Evolutionary conservation across 176 grass and related monocot genomes (phyloP), one percentile per base, ranked within the genome.

Genomic region (Triticum timopheevii): DNA sequence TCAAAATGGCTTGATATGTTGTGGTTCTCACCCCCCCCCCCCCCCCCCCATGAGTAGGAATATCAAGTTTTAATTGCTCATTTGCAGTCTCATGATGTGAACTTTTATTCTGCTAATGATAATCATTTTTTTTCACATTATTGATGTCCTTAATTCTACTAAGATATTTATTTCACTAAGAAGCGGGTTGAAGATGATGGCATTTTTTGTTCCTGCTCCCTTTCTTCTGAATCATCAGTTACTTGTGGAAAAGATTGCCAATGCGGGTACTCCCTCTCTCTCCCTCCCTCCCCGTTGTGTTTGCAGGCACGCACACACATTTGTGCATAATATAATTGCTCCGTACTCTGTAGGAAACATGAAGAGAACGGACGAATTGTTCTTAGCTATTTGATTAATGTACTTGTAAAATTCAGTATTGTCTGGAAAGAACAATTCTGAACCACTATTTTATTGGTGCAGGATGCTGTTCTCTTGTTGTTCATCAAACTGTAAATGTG

Each of bases 381-480:
- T 93, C 2, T 70, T 80, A 45, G 23, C 49, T 88, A 59, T 78
- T 87, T 81, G n/a, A 64, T 87, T 90, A 76, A 49, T 24, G 7
- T 16, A 45, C 8, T 6, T 67, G 20, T 73, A 31, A 20, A 20
- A 65, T 69, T 87, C 42, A 38, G 75, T 30, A 31, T 71, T 35
- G 40, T 66, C 38, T 20, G 54, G 54, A 58, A 91, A 97, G 88
- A 86, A 90, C 68, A 97, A 88, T 91, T 73, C 56, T 89, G 28
- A 86, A 66, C 31, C 23, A 20, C 40, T 91, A 82, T 86, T 72
- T 85, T 80, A 15, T 89, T 94, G 28, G 74, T 88, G 66, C 90
- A 98, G 96, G 87, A 96, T 95, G 94, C 67, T 98, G 28, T 98
- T 98, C 84, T 98, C 96, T 79, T 92, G 92, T 85, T 98, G 96